phyloP scores from a whole-genome alignment of 345 rosid genomes.

The Euclidium syriacum region DNA sequence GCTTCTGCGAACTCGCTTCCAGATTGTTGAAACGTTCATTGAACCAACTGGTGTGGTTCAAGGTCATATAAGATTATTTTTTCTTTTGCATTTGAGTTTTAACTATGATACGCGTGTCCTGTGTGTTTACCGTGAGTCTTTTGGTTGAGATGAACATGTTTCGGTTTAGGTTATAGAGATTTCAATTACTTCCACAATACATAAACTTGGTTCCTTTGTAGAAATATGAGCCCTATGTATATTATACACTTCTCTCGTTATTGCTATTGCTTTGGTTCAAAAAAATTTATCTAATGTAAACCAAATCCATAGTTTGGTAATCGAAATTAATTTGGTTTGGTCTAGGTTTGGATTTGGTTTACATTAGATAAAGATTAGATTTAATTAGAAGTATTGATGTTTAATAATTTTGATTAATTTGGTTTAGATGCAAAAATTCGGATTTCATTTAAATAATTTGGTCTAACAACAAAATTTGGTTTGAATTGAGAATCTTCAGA shows the following conservation, averaged over 20 bases:
- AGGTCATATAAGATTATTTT: background rate
- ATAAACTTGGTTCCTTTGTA: conserved; percentile 9
- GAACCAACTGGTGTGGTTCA: conserved; percentile 8
- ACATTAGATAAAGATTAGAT: too few relatives aligned
- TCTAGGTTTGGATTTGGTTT: too few relatives aligned
- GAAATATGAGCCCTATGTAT: conserved; percentile 8
- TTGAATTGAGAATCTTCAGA: too few relatives aligned
- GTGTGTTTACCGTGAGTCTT: conserved; percentile 15
- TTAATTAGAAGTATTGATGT: too few relatives aligned
- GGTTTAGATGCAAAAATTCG: too few relatives aligned
- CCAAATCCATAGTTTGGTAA: too few relatives aligned
- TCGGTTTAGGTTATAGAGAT: conserved; percentile 23
- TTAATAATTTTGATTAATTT: too few relatives aligned
- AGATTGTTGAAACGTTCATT: conserved; percentile 9
- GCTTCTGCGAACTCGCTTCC: conserved; percentile 92
- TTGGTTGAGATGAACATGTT: conserved; percentile 29
- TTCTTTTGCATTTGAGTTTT: conserved; percentile 17
- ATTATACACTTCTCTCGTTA: background rate
- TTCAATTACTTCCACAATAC: background rate
- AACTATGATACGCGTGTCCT: background rate
- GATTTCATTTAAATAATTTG: too few relatives aligned
- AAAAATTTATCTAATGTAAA: too few relatives aligned
- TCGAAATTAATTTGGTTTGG: too few relatives aligned
- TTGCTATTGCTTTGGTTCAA: background rate
- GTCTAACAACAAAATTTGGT: too few relatives aligned